Evolutionary conservation across 371 early-diverging fungal genomes (phyloP), one percentile per base, ranked within the genome.

Genomic region (Thermomucor indicae-seudaticae): DNA sequence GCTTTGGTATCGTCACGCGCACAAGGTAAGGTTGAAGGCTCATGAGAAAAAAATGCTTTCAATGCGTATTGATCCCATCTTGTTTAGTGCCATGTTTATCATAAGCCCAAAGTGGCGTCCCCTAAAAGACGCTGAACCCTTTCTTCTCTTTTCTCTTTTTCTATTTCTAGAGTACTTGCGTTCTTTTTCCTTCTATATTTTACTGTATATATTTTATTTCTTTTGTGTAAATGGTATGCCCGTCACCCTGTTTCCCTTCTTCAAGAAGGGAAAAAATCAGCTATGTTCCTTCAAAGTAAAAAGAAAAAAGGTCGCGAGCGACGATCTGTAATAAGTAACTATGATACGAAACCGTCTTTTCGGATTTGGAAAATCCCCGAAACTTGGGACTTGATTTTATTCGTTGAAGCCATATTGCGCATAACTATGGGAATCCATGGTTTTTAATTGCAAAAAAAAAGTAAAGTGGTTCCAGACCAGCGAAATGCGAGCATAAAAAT

Each of bases 1-100:
- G 34, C 66, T 90, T 25, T 93, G 93, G 93, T 93, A 83, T 59
- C 66, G 93, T 22, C 93, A 93, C 65, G 93, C 93, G 6, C 88
- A 92, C 69, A 91, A 91, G 64, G 74, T 73, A 67, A 47, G 34
- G 28, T n/a, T n/a, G n/a, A n/a, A n/a, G n/a, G n/a, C n/a, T n/a
- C n/a, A n/a, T n/a, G 28, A 20, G 5, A 20, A 44, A 23, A 44
- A 45, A 43, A 32, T 31, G 32, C n/a, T 37, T 6, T 39, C 22
- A 22, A 22, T 16, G 20, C 19, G 19, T 10, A 16, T 39, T 4
- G 20, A 42, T 28, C 17, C 6, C n/a, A 6, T 51, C 42, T 28
- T 6, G 14, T 19, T 43, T 30, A 55, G 61, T 60, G 61, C 41
- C 61, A 60, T 49, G 48, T 60, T 22, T 60, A 60, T 40, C 56